These are phyloP conservation scores for Panus rudis DNA, from an alignment of 768 basidiomycete species.

Conservation along the genomic window DNA sequence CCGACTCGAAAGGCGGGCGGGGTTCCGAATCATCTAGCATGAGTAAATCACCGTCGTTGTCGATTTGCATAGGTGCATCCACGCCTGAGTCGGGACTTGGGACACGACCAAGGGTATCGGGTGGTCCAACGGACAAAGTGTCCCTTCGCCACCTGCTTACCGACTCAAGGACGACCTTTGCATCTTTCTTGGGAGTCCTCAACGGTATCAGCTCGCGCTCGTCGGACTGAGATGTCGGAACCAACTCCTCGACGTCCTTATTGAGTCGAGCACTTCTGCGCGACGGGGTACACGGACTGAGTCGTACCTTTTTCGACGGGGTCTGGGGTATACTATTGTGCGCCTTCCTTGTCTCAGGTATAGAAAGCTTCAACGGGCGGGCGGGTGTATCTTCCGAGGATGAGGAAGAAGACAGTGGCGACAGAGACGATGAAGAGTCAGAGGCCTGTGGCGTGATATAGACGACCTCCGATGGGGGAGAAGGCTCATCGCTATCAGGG, in stretches of 20 bases:
- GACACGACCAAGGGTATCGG: not conserved
- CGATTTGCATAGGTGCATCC: conserved; percentile 12
- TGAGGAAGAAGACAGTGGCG: not conserved
- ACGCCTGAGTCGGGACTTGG: not conserved
- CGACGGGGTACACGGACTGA: conserved; percentile 23
- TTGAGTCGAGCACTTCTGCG: conserved; percentile 10
- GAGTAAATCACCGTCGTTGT: conserved; percentile 11
- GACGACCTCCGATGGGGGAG: not conserved
- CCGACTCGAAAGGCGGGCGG: too few species aligned
- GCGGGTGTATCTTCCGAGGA: not conserved
- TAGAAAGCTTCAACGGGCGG: too few species aligned
- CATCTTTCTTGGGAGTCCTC: conserved; percentile 19
- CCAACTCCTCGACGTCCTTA: conserved; percentile 27
- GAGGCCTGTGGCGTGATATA: not conserved
- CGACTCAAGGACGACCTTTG: conserved; percentile 24
- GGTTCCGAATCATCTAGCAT: conserved; percentile 18
- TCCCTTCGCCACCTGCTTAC: conserved; percentile 36
- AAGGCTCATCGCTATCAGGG: not conserved
- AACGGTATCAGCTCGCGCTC: conserved; percentile 47
- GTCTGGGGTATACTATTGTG: conserved; percentile 1
- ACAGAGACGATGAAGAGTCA: not conserved
- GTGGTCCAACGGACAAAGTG: not conserved
- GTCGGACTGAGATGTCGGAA: conserved; percentile 64
- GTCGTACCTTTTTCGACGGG: conserved; percentile 31
- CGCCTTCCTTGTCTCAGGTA: too few species aligned